Evolutionary conservation across 176 grass and related monocot genomes (phyloP), one percentile per base, ranked within the genome.

Genomic region (Puccinellia tenuiflora): DNA sequence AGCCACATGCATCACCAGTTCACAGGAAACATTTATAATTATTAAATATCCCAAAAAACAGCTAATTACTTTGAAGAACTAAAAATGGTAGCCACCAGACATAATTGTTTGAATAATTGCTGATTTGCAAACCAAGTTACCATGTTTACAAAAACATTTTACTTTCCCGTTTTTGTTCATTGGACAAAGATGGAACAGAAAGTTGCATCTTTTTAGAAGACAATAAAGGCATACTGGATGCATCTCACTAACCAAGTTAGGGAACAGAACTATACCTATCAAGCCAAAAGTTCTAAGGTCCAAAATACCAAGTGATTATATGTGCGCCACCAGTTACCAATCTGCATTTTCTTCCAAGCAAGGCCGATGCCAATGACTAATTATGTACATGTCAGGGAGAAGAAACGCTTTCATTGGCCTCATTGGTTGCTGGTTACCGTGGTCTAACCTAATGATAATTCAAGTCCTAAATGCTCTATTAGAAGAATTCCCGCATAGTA

Each of bases 291-390:
- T 99, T 89, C 93, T 94, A 69, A 99, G 87, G 76, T 96, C 96
- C 96, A 99, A 68, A 99, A 91, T 78, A 99, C 51, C 84, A 99
- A 90, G 79, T 99, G 96, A 69, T 94, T 99, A 81, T 99, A 91
- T 17, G 96, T 99, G 67, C 12, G 43, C 96, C 96, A 55, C 93
- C 96, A 75, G 93, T 99, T 80, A 96, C 93, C 73, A 99, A 89
- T 86, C 91, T 93, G 86, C 96, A 99, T 80, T 99, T 99, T 85
- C 93, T 90, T 88, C 93, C 85, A 9, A 93, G 77, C 78, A 99
- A 92, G 73, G 91, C 87, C 20, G 78, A 93, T 77, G 93, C 93
- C 78, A 99, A n/a, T n/a, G n/a, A n/a, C n/a, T n/a, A n/a, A n/a
- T n/a, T n/a, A n/a, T n/a, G n/a, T n/a, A 46, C 43, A 46, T 46